phyloP scores from a whole-genome alignment of 306 rosid species.

The Vigna unguiculata region DNA sequence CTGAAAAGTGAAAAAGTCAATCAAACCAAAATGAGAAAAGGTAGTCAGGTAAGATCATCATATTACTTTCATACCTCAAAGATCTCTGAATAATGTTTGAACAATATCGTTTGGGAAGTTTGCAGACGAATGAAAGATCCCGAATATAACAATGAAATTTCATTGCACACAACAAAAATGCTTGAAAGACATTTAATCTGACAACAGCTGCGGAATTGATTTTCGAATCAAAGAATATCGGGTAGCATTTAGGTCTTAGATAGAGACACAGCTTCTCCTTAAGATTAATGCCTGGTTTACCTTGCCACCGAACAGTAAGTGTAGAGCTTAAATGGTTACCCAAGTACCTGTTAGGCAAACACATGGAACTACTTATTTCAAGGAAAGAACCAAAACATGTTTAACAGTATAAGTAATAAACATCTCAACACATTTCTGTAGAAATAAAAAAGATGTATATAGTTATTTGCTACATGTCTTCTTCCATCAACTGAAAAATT shows the following conservation, averaged over 20 bases:
- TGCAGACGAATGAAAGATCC: constrained; percentile 69
- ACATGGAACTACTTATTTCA: constrained; percentile 45
- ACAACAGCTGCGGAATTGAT: constrained; percentile 85
- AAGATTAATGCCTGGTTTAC: constrained; percentile 61
- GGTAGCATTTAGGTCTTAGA: constrained; percentile 88
- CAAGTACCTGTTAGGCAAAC: constrained; percentile 73
- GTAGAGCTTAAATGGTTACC: constrained; percentile 70
- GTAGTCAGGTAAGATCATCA: constrained; percentile 13
- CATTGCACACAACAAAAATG: constrained; percentile 81
- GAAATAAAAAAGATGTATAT: background rate
- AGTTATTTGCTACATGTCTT: background rate
- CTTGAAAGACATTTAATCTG: constrained; percentile 78
- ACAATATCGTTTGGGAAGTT: constrained; percentile 49
- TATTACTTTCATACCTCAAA: constrained; percentile 59
- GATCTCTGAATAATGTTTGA: constrained; percentile 58
- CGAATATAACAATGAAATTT: constrained; percentile 79
- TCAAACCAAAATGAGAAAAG: constrained; percentile 35
- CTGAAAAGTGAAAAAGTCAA: background rate
- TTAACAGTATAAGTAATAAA: background rate
- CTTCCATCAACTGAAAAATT: constrained; percentile 2
- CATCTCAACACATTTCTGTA: constrained; percentile 3
- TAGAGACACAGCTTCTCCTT: constrained; percentile 65
- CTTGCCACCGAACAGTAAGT: constrained; percentile 81
- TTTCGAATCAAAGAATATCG: constrained; percentile 83
- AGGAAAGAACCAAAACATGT: constrained; percentile 21